A percentile compares a stretch with the other conserved stretches of the same genome.
These are phyloP conservation scores for Gastrolobium villosum DNA, from an alignment of 306 rosid species.

Conservation along the genomic window DNA sequence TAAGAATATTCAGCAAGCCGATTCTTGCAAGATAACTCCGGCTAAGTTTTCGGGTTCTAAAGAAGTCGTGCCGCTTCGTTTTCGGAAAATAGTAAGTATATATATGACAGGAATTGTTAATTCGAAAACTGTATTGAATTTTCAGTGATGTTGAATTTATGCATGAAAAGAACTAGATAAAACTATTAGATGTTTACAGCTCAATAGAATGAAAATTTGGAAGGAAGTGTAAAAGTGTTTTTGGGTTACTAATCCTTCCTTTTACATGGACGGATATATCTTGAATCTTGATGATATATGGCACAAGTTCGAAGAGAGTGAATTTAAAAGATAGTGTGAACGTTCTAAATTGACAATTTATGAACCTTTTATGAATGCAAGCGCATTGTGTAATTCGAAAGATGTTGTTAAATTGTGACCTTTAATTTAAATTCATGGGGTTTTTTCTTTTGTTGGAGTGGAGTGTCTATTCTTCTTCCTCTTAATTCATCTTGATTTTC, in stretches of 20 bases:
- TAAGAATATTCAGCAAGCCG: conserved; percentile 76
- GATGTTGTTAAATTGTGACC: not conserved
- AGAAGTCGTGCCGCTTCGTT: conserved; percentile 81
- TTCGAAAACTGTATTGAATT: not conserved
- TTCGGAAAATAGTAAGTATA: conserved; percentile 67
- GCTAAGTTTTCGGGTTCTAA: conserved; percentile 94
- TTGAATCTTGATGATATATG: not conserved
- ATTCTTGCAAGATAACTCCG: conserved; percentile 88
- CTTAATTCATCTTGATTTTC: not conserved
- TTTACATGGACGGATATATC: not conserved
- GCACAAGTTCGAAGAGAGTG: not conserved
- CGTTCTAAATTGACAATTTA: not conserved
- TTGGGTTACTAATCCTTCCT: not conserved
- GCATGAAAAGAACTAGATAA: not conserved
- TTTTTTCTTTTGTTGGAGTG: not conserved
- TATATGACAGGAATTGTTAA: not conserved
- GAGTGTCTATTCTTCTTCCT: not conserved
- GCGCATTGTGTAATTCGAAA: not conserved
- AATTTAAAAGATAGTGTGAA: not conserved
- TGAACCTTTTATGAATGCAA: not conserved
- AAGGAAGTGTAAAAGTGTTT: not conserved
- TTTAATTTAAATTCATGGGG: not conserved
- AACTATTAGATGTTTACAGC: conserved; percentile 11
- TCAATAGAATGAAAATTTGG: not conserved
- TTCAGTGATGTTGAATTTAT: not conserved